These are phyloP conservation scores for Microascus cirrosus DNA, from an alignment of 2,329 filamentous ascomycete species.

Conservation along the genomic window DNA sequence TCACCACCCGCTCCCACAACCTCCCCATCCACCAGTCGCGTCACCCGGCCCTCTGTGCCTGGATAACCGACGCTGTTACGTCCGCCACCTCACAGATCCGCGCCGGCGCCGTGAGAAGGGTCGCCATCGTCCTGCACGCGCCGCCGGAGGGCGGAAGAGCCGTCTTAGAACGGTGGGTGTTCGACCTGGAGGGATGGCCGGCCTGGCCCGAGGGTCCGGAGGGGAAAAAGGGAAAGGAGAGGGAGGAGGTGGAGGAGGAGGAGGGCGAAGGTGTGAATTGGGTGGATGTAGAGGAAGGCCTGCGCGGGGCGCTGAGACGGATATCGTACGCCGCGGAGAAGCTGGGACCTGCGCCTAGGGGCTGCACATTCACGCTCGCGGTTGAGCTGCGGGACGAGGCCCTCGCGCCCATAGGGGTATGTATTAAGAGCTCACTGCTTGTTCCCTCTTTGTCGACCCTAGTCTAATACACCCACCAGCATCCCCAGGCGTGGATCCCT, in stretches of 20 bases:
- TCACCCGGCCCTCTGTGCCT: slow-evolving; percentile 75
- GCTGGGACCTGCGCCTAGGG: slow-evolving; percentile 45
- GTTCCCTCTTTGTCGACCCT: neutral
- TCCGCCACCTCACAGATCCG: slow-evolving; percentile 62
- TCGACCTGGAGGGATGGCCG: slow-evolving; percentile 44
- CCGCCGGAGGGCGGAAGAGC: slow-evolving; percentile 7
- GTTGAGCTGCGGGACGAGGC: slow-evolving; percentile 58
- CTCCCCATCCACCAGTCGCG: slow-evolving; percentile 75
- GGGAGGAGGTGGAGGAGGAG: slow-evolving; percentile 15
- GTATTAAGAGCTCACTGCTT: slow-evolving; percentile 13
- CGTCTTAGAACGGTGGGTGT: slow-evolving; percentile 46
- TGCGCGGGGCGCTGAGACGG: slow-evolving; percentile 55
- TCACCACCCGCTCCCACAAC: slow-evolving; percentile 71
- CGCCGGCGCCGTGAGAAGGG: slow-evolving; percentile 32
- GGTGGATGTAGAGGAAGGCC: slow-evolving; percentile 58
- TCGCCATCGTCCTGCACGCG: slow-evolving; percentile 37
- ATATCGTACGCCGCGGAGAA: slow-evolving; percentile 49
- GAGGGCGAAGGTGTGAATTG: slow-evolving; percentile 26
- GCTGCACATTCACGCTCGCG: slow-evolving; percentile 66
- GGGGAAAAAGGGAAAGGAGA: slow-evolving; percentile 5
- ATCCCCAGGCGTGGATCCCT: slow-evolving; percentile 52
- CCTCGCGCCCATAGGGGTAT: slow-evolving; percentile 45
- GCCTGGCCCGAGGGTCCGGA: slow-evolving; percentile 21
- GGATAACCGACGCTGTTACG: slow-evolving; percentile 71
- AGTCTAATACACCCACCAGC: slow-evolving; percentile 20